Percentiles rank a stretch among this genome's conserved stretches.
These are phyloP conservation scores for Kwoniella pini DNA, from an alignment of 768 basidiomycete genomes.

Conservation along the genomic window DNA sequence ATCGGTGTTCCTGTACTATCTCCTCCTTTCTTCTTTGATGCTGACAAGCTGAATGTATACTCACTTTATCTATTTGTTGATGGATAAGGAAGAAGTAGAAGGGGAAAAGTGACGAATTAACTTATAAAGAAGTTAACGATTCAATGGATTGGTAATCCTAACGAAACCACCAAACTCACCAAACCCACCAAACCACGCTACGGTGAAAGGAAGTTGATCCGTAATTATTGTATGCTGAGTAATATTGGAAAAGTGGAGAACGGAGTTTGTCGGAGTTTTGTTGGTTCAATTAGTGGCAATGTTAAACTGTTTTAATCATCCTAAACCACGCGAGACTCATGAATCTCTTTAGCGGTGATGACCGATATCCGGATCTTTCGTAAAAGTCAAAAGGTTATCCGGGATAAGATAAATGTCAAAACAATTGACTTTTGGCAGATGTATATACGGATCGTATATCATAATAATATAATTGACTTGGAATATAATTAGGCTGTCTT, in stretches of 20 bases:
- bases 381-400: too few relatives aligned
- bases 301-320: background rate
- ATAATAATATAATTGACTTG: too few relatives aligned
- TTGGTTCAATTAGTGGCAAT: background rate
- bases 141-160: slow-evolving; percentile 1
- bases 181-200: background rate
- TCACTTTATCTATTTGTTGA: slow-evolving; percentile 19
- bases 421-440: too few relatives aligned
- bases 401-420: too few relatives aligned
- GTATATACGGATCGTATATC: too few relatives aligned
- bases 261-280: slow-evolving; percentile 34
- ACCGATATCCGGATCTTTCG: too few relatives aligned
- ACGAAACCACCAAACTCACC: background rate
- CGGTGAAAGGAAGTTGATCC: background rate
- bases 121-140: background rate
- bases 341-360: too few relatives aligned
- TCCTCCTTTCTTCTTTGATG: background rate
- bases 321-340: too few relatives aligned
- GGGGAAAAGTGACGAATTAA: background rate
- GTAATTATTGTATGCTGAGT: background rate
- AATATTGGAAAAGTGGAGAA: slow-evolving; percentile 1
- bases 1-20: background rate
- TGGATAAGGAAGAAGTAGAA: slow-evolving; percentile 4
- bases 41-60: slow-evolving; percentile 1
- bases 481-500: too few relatives aligned